These are phyloP conservation scores for Earliella scabrosa DNA, from an alignment of 1,284 basidiomycete species.

Conservation along the genomic window DNA sequence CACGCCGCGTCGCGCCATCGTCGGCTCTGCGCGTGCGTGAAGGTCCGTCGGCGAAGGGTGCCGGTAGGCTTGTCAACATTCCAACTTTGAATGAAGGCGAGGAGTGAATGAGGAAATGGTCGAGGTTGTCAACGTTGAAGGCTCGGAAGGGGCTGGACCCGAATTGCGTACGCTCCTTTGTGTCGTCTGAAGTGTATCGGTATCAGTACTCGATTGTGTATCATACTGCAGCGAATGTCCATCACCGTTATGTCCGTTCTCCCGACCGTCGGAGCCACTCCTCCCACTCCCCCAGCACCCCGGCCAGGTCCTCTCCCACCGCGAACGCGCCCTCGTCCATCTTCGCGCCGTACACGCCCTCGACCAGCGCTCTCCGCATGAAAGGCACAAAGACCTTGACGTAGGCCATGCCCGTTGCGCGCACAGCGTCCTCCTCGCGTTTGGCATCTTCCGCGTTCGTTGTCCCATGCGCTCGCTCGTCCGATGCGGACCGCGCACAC, in stretches of 20 bases:
- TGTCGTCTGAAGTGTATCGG: not conserved
- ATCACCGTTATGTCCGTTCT: not conserved
- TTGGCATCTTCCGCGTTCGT: slow-evolving; percentile 38
- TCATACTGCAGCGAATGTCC: not conserved
- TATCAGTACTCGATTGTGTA: not conserved
- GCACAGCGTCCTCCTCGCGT: slow-evolving; percentile 47
- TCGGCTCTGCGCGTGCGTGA: not conserved
- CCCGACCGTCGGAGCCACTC: too few species aligned
- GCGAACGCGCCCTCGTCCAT: slow-evolving; percentile 5
- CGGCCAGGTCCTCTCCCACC: slow-evolving; percentile 26
- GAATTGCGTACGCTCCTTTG: too few species aligned
- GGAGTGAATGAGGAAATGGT: too few species aligned
- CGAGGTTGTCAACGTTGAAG: too few species aligned
- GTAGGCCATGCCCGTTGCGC: slow-evolving; percentile 61
- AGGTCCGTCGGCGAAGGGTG: too few species aligned
- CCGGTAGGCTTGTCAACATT: too few species aligned
- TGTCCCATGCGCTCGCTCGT: slow-evolving; percentile 26
- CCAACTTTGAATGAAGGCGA: too few species aligned
- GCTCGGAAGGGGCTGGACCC: too few species aligned
- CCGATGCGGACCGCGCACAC: slow-evolving; percentile 25
- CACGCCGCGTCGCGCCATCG: not conserved
- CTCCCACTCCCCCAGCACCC: slow-evolving; percentile 33
- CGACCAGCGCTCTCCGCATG: slow-evolving; percentile 64
- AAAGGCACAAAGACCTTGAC: slow-evolving; percentile 69
- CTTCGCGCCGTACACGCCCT: slow-evolving; percentile 70